Evolutionary conservation across 805 yeast species (phyloP), one percentile per base, ranked within the genome.

Genomic region (Kurtzmaniella cleridarum): DNA sequence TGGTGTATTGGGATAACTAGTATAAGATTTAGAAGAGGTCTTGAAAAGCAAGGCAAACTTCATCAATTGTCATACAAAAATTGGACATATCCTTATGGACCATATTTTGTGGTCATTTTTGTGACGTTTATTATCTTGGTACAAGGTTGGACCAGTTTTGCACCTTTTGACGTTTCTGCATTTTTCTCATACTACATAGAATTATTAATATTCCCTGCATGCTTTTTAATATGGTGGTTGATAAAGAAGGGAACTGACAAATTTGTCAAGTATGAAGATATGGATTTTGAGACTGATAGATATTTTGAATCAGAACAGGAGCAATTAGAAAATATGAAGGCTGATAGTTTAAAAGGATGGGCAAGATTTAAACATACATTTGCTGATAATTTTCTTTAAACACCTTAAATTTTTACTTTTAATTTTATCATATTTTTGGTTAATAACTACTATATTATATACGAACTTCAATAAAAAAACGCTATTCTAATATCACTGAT

Each of bases 61-160:
- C 54, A 71, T 44, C 67, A 69, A 41, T 53, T 74, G 23, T 48
- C 54, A 10, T 73, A 54, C 50, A 62, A 52, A 39, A 73, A 73
- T 48, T 73, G 78, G 78, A 68, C 77, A 1, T 66, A 73, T 46
- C 79, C 79, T 9, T 66, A 53, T 40, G 79, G 78, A 1, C 75
- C 76, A 9, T 71, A 67, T 59, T 60, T 71, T 43, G 64, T 66
- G 13, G 69, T 71, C 1, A 44, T 71, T 3, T 64, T 67, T 40
- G 69, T 68, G 4, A 46, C 62, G 0, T 61, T 73, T 38, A 69
- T 74, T 41, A 59, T 74, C 27, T 52, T 74, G n/a, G 71, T 74
- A 6, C 79, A 75, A 57, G 79, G 79, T 7, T 75, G 78, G 78
- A 52, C 70, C 6, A 56, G 72, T 3, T 68, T 74, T 43, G 60